Percentiles rank a stretch among this genome's conserved stretches.
These are phyloP conservation scores for Angomonas ambiguus DNA, from an alignment of 208 protist genomes.

Conservation along the genomic window DNA sequence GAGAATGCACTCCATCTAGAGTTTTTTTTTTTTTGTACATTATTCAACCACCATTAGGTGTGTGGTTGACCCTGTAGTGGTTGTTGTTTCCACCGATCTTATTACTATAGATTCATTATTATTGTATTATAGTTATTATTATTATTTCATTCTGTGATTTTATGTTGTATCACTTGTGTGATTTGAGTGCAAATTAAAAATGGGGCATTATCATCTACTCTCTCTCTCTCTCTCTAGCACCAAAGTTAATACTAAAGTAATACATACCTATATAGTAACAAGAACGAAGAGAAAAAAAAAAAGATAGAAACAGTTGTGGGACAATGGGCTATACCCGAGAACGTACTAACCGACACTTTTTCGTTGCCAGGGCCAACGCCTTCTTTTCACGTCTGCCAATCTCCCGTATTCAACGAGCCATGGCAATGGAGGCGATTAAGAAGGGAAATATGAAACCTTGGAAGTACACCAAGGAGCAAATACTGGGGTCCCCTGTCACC, in stretches of 20 bases:
- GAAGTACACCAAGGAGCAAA: constrained; percentile 89
- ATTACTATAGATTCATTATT: no score
- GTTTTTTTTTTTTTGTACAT: neutral
- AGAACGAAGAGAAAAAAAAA: no score
- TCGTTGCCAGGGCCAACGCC: constrained; percentile 79
- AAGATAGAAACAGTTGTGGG: neutral
- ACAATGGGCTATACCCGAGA: constrained; percentile 85
- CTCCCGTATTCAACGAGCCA: constrained; percentile 73
- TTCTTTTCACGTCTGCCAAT: constrained; percentile 89
- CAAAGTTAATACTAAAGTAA: neutral
- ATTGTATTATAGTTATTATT: constrained; percentile 7
- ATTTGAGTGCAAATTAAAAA: no score
- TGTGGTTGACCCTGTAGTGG: neutral
- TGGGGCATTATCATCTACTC: neutral
- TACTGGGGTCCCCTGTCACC: constrained; percentile 79
- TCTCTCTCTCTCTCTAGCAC: neutral
- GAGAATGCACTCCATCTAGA: neutral
- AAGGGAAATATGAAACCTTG: constrained; percentile 82
- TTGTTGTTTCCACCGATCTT: constrained; percentile 1
- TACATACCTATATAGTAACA: neutral
- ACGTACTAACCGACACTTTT: constrained; percentile 87
- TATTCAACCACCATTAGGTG: no score
- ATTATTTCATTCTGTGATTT: neutral
- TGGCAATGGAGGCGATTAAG: constrained; percentile 84
- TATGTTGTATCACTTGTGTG: neutral